Evolutionary conservation across 805 yeast species (phyloP).

Genomic region (Clavispora carvajalis): DNA sequence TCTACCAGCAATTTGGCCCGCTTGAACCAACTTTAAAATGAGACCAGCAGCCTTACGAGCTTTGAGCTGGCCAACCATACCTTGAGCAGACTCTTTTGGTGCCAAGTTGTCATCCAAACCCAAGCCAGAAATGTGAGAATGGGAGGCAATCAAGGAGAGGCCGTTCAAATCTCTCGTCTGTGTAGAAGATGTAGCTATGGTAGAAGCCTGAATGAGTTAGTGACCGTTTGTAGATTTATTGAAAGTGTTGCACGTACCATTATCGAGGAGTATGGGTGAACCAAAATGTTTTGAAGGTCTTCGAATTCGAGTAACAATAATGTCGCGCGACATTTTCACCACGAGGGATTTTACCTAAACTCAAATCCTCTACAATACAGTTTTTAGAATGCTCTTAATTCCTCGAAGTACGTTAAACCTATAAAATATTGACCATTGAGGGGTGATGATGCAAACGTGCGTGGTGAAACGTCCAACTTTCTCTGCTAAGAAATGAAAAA

Average conservation of each 20-base stretch:
- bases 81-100: slow-evolving; percentile 76
- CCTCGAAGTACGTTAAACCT: too few relatives aligned
- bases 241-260: background rate
- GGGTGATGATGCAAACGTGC: too few relatives aligned
- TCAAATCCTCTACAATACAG: too few relatives aligned
- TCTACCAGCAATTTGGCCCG: slow-evolving; percentile 93
- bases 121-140: slow-evolving; percentile 92
- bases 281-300: slow-evolving; percentile 1
- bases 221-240: background rate
- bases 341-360: too few relatives aligned
- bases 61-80: slow-evolving; percentile 95
- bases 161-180: slow-evolving; percentile 34
- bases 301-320: slow-evolving; percentile 1
- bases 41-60: slow-evolving; percentile 97
- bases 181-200: slow-evolving; percentile 14
- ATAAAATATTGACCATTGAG: too few relatives aligned
- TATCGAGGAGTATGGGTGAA: background rate
- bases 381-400: too few relatives aligned
- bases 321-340: slow-evolving; percentile 5
- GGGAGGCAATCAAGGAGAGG: slow-evolving; percentile 88
- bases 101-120: slow-evolving; percentile 91
- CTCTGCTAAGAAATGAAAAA: too few relatives aligned
- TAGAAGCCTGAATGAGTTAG: slow-evolving; percentile 12
- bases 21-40: slow-evolving; percentile 86
- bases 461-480: too few relatives aligned